phyloP scores from a whole-genome alignment of 1,284 basidiomycete species.

The Ceratobasidium sp. region DNA sequence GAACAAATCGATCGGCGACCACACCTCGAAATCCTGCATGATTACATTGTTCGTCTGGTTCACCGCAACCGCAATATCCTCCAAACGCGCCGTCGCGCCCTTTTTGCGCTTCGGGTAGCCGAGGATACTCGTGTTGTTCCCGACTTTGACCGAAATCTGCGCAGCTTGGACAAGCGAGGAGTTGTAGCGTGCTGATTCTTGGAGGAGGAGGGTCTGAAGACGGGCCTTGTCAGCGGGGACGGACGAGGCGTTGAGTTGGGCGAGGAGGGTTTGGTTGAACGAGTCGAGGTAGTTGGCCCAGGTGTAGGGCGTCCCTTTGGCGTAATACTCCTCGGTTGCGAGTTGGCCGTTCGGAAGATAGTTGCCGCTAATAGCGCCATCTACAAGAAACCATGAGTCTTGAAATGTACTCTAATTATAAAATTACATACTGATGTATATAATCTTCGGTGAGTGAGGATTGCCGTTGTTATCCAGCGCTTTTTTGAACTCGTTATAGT shows the following conservation, averaged over 20 bases:
- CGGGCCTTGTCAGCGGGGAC: constrained; percentile 36
- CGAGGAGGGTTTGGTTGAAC: constrained; percentile 41
- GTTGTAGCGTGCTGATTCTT: constrained; percentile 40
- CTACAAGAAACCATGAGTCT: constrained; percentile 1
- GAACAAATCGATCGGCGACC: constrained; percentile 43
- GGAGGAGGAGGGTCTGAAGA: constrained; percentile 40
- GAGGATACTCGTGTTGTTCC: constrained; percentile 41
- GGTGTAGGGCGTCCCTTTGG: constrained; percentile 36
- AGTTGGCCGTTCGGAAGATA: constrained; percentile 44
- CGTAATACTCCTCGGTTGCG: constrained; percentile 44
- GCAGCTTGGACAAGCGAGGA: constrained; percentile 41
- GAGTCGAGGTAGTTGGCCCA: constrained; percentile 46
- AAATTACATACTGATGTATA: constrained; percentile 32
- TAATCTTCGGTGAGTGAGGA: constrained; percentile 32
- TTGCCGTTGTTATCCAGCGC: constrained; percentile 39
- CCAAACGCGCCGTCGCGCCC: not conserved
- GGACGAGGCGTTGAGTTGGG: constrained; percentile 34
- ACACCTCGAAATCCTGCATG: constrained; percentile 44
- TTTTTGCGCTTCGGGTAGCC: constrained; percentile 32
- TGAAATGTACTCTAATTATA: not conserved
- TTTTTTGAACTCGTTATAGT: constrained; percentile 43
- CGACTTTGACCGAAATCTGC: constrained; percentile 37
- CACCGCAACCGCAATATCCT: constrained; percentile 40
- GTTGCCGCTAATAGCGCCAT: constrained; percentile 41
- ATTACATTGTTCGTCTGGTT: constrained; percentile 45